A percentile compares a stretch with the other conserved stretches of the same genome.
Conservation (phyloP, 2,329 filamentous ascomycete genomes). For the Fusarium sp. region DNA sequence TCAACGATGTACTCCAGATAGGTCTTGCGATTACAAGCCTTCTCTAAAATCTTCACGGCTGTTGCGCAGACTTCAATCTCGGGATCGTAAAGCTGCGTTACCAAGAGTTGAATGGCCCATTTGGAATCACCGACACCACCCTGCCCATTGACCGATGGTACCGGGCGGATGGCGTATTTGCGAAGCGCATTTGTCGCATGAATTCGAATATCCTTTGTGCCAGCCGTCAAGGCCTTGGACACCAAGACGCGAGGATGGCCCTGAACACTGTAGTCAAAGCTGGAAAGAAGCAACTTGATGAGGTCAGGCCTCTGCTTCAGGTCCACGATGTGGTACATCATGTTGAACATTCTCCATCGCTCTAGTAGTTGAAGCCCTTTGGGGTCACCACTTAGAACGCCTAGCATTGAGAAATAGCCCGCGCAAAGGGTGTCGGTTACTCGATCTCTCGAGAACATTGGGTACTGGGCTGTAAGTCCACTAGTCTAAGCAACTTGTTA, state of each 20-base stretch:
- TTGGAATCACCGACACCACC: slow-evolving; percentile 75
- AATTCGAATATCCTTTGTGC: slow-evolving; percentile 91
- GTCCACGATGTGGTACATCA: slow-evolving; percentile 99
- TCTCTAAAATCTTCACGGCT: slow-evolving; percentile 96
- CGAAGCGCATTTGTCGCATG: slow-evolving; percentile 87
- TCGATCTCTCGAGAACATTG: slow-evolving; percentile 87
- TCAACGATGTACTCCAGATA: slow-evolving; percentile 97
- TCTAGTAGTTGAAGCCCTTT: slow-evolving; percentile 91
- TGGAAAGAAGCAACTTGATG: slow-evolving; percentile 86
- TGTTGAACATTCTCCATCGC: slow-evolving; percentile 98
- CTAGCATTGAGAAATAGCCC: slow-evolving; percentile 94
- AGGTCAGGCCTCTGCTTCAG: slow-evolving; percentile 90
- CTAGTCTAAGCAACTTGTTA: slow-evolving; percentile 62
- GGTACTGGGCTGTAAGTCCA: slow-evolving; percentile 81
- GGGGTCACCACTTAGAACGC: slow-evolving; percentile 82
- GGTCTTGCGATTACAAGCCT: slow-evolving; percentile 92
- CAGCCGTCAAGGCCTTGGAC: slow-evolving; percentile 92
- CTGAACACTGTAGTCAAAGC: slow-evolving; percentile 90
- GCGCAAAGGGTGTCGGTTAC: slow-evolving; percentile 88
- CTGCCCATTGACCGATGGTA: slow-evolving; percentile 52
- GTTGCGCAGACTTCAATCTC: slow-evolving; percentile 97
- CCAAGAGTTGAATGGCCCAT: slow-evolving; percentile 96
- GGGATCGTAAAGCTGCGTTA: slow-evolving; percentile 97
- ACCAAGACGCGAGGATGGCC: slow-evolving; percentile 93
- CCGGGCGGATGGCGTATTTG: slow-evolving; percentile 77